Evolutionary conservation across 1,139 yeast genomes (phyloP), one percentile per base, ranked within the genome.

Genomic region (Taphrina wiesneri): DNA sequence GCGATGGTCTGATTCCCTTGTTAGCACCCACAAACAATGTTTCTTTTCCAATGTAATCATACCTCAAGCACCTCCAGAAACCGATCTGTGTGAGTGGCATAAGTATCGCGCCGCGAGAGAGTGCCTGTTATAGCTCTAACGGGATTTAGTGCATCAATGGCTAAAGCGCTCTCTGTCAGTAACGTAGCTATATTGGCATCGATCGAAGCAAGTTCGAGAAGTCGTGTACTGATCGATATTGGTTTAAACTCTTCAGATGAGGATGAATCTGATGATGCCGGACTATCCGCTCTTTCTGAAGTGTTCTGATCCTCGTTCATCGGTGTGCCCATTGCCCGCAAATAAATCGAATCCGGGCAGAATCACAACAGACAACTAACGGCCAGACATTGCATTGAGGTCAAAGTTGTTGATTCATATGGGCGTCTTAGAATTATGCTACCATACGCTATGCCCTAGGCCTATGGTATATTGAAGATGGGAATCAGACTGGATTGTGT

Each of bases 241-340:
- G 52, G 15, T 17, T 45, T 43, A 3, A n/a, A 39, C 73, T 74
- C n/a, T n/a, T 30, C 36, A 15, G 59, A 54, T 23, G 56, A 32
- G 13, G 45, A 25, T 13, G 56, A 45, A n/a, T 45, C 49, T 2
- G 28, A 3, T 3, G 21, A 45, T 7, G 25, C 49, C 28, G 28
- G 28, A 21, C 49, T 45, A 3, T 45, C 49, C 28, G 5, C 49
- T n/a, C n/a, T n/a, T 19, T 11, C 28, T 7, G 26, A 3, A 9
- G n/a, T 21, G 25, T 23, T 11, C 28, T 45, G 11, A 21, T 11
- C 13, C n/a, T 45, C 28, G 25, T 45, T n/a, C 28, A 21, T 11
- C 2, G 49, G 28, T 21, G 28, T 21, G 11, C 3, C 49, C 19
- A 2, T 23, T 2, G 28, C 28, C 7, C 49, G 13, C 43, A 39